Percentiles rank a stretch among this genome's conserved stretches.
These are phyloP conservation scores for Penicillium angulare DNA, from an alignment of 495 filamentous ascomycete genomes.

Conservation along the genomic window DNA sequence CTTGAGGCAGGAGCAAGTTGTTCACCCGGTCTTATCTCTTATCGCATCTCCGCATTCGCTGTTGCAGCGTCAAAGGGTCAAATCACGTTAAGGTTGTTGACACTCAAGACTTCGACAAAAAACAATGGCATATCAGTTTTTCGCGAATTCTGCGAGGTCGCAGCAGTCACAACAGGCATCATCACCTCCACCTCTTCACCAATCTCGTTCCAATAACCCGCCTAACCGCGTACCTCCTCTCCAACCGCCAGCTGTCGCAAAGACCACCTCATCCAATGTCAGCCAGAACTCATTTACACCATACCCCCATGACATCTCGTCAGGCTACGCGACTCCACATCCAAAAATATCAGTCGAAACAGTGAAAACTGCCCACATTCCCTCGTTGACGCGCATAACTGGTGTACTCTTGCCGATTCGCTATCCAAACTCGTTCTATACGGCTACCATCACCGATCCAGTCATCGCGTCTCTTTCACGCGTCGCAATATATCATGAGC, in stretches of 20 bases:
- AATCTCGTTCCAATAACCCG: constrained; percentile 12
- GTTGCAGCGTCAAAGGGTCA: too few species aligned
- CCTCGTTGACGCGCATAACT: constrained; percentile 78
- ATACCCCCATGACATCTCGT: constrained; percentile 30
- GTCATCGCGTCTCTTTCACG: constrained; percentile 70
- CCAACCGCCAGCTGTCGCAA: constrained; percentile 22
- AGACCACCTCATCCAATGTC: constrained; percentile 23
- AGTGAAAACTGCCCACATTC: constrained; percentile 60
- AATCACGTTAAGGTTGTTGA: too few species aligned
- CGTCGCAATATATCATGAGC: constrained; percentile 67
- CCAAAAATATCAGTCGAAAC: constrained; percentile 55
- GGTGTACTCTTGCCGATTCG: constrained; percentile 79
- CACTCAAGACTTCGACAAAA: neutral
- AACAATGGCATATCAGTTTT: constrained; percentile 43
- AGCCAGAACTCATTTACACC: constrained; percentile 32
- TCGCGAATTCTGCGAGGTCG: constrained; percentile 32
- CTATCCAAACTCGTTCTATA: constrained; percentile 87
- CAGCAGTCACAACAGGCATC: constrained; percentile 29
- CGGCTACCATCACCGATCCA: constrained; percentile 65
- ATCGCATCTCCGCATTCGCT: constrained; percentile 39
- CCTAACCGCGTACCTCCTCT: constrained; percentile 35
- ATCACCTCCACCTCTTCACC: constrained; percentile 22
- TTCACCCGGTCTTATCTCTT: constrained; percentile 37
- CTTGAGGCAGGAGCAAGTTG: constrained; percentile 23
- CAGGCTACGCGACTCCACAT: constrained; percentile 35